phyloP scores from a whole-genome alignment of 306 rosid species.

The Cicer yamashitae region DNA sequence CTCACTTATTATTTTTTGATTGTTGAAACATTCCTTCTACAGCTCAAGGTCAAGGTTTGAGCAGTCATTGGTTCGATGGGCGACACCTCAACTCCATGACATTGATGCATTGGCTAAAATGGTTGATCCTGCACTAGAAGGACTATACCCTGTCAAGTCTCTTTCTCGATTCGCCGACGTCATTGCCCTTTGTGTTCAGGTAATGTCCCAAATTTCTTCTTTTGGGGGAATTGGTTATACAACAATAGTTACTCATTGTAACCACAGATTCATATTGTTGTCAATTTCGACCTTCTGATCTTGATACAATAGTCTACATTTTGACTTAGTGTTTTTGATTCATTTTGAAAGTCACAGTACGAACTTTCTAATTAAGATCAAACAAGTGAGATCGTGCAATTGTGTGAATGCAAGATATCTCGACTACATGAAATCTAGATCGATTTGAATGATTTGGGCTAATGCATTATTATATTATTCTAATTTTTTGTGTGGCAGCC shows the following conservation, averaged over 20 bases:
- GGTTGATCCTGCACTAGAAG: slow-evolving; percentile 92
- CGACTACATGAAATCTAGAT: background rate
- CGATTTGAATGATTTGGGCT: background rate
- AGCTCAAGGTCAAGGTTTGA: slow-evolving; percentile 87
- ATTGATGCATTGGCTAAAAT: slow-evolving; percentile 93
- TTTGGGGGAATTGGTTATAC: slow-evolving; percentile 16
- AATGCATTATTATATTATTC: slow-evolving; percentile 24
- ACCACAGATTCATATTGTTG: background rate
- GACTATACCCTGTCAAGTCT: slow-evolving; percentile 92
- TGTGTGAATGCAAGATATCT: background rate
- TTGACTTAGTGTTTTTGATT: background rate
- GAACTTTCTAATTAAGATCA: background rate
- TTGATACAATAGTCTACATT: background rate
- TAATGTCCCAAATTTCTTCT: slow-evolving; percentile 44
- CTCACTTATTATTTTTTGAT: slow-evolving; percentile 14
- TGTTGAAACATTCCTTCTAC: slow-evolving; percentile 42
- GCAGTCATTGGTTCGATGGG: slow-evolving; percentile 97
- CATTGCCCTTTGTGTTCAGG: slow-evolving; percentile 97
- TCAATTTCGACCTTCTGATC: background rate
- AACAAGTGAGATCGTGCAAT: background rate
- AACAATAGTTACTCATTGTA: background rate
- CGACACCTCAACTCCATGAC: slow-evolving; percentile 98
- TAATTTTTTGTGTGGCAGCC: slow-evolving; percentile 62
- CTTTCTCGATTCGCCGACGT: slow-evolving; percentile 98
- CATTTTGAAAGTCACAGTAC: background rate